Evolutionary conservation across 352 stramenopile species (phyloP), one percentile per base, ranked within the genome.

Genomic region (Pythium brachiatum): DNA sequence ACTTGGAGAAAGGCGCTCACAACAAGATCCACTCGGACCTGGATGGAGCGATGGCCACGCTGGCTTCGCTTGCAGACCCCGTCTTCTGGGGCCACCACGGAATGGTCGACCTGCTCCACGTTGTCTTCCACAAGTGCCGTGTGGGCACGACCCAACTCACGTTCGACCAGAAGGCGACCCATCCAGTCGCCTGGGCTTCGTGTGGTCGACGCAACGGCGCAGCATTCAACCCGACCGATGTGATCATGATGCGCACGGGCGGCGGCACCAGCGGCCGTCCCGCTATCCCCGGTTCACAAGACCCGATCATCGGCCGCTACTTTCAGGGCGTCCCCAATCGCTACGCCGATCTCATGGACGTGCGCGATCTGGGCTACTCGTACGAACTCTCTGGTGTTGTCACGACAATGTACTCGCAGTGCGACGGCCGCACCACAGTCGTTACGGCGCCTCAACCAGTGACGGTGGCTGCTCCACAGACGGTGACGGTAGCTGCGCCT

Each of bases 51-150:
- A 88, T 92, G 68, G 58, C 67, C 5, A 79, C 73, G 20, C 75
- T 89, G 32, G 68, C 75, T 5, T 77, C 79, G 26, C 75, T 79
- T 0, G 44, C 74, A 0, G 83, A 90, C 16, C 79, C 79, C 4
- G 59, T 90, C 25, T 92, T 92, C 66, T 92, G 72, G 72, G 81
- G 76, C 0, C 78, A 88, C 54, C 83, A 92, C 66, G 41, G 74
- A 0, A 86, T 83, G 69, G 61, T 90, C 21, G 81, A 92, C 62
- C 58, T 76, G 5, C 66, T 92, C 15, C 80, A 89, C 53, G 74
- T 72, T 12, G 79, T 90, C 32, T 90, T 86, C 62, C 74, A 89
- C 79, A 81, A 90, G 52, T 92, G 83, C 62, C 63, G 66, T 4
- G 81, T 86, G 1, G 78, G 79, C 12, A 70, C 57, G 1, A 52